Evolutionary conservation across 805 yeast genomes (phyloP).

Genomic region (Candida schatavii): DNA sequence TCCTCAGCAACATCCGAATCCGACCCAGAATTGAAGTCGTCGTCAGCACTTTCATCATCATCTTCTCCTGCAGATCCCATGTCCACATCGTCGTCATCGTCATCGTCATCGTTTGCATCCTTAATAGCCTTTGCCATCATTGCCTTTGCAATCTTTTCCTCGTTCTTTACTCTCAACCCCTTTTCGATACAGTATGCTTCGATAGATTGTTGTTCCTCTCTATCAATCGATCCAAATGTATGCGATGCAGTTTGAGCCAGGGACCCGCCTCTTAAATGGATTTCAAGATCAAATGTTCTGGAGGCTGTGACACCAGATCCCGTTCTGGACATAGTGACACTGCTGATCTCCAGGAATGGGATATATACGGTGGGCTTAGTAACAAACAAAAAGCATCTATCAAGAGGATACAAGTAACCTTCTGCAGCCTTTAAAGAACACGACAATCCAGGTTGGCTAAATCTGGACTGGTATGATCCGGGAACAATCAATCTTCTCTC

Average conservation of each 20-base stretch:
- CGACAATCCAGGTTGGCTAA: constrained; percentile 79
- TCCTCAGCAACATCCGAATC: constrained; percentile 83
- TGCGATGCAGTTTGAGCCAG: constrained; percentile 52
- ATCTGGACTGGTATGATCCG: constrained; percentile 73
- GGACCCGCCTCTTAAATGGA: constrained; percentile 57
- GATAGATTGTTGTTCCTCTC: constrained; percentile 81
- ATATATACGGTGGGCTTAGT: constrained; percentile 93
- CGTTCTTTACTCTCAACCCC: constrained; percentile 79
- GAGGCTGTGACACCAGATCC: constrained; percentile 73
- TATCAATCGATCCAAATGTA: constrained; percentile 81
- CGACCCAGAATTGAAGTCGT: constrained; percentile 68
- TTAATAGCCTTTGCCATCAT: constrained; percentile 75
- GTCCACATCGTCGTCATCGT: constrained; percentile 45
- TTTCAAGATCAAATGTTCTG: constrained; percentile 90
- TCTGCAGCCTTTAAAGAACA: constrained; percentile 95
- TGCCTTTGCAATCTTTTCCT: constrained; percentile 82
- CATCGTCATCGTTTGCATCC: constrained; percentile 53
- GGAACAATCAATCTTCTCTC: constrained; percentile 84
- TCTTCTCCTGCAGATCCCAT: constrained; percentile 72
- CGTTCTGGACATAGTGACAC: constrained; percentile 82
- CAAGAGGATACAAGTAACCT: constrained; percentile 91
- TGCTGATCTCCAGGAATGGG: constrained; percentile 77
- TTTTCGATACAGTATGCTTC: constrained; percentile 76
- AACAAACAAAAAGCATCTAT: constrained; percentile 83
- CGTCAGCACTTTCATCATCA: constrained; percentile 74